phyloP scores from a whole-genome alignment of 169 alveolate species.

The Eimeria sp. region DNA sequence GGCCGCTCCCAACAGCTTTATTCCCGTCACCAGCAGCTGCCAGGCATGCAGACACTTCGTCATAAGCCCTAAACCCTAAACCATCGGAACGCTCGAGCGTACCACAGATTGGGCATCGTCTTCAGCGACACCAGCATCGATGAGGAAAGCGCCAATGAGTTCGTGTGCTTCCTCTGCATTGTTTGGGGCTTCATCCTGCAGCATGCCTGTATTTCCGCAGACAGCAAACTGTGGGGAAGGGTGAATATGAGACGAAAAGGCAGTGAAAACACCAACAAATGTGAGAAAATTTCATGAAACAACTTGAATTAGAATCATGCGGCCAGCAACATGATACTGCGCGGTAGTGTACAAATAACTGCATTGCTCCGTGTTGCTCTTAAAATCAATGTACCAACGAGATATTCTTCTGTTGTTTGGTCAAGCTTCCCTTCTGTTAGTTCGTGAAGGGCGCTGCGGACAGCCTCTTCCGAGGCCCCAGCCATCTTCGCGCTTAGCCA shows the following conservation, averaged over 20 bases:
- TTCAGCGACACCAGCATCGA: constrained; percentile 61
- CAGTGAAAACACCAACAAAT: neutral
- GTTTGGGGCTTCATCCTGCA: constrained; percentile 68
- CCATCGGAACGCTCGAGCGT: neutral
- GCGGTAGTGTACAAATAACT: neutral
- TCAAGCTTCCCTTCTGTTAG: constrained; percentile 30
- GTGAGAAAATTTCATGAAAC: neutral
- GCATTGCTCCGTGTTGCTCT: neutral
- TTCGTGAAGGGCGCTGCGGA: constrained; percentile 1
- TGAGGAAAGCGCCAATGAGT: constrained; percentile 73
- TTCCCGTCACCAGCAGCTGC: too few species aligned
- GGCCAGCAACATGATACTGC: neutral
- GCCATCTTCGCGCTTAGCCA: neutral
- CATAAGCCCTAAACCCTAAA: neutral
- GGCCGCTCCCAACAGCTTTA: too few species aligned
- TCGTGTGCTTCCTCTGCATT: constrained; percentile 18
- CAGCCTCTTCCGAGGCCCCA: constrained; percentile 5
- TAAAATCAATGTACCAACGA: constrained; percentile 5
- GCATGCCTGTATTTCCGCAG: constrained; percentile 70
- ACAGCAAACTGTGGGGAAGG: neutral
- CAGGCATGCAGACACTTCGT: neutral
- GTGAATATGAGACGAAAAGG: neutral
- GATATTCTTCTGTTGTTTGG: constrained; percentile 38
- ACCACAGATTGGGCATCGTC: constrained; percentile 42
- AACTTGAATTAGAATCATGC: too few species aligned